These are phyloP conservation scores for Astrephomene gubernaculifera DNA, from an alignment of 139 green algal genomes.

Conservation along the genomic window DNA sequence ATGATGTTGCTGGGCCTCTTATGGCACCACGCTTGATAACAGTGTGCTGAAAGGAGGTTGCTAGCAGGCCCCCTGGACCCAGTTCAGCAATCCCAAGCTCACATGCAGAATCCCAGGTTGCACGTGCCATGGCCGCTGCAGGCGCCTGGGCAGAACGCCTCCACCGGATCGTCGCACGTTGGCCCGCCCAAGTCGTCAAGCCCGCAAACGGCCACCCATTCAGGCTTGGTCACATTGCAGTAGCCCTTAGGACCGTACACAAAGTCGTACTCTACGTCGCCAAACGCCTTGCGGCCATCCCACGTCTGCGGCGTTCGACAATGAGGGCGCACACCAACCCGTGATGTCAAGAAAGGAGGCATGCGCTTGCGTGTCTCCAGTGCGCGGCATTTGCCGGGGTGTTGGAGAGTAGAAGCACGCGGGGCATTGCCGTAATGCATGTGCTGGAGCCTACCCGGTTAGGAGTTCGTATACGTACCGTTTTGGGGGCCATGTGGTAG, in stretches of 20 bases:
- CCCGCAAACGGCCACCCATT: constrained; percentile 31
- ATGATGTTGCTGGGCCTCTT: no score
- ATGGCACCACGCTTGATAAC: no score
- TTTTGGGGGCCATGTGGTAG: constrained; percentile 14
- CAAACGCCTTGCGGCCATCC: constrained; percentile 11
- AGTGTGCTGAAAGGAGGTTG: no score
- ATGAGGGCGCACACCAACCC: neutral
- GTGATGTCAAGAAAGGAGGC: no score
- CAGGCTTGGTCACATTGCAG: constrained; percentile 28
- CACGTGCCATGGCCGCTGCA: constrained; percentile 72
- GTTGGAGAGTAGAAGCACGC: no score
- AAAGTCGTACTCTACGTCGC: neutral
- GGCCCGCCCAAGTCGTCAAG: constrained; percentile 60
- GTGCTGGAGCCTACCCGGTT: no score
- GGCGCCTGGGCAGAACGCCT: constrained; percentile 70
- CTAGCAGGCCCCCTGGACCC: no score
- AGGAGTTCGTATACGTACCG: constrained; percentile 8
- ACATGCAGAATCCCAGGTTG: constrained; percentile 73
- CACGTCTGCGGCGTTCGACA: neutral
- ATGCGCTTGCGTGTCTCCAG: no score
- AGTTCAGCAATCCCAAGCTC: neutral
- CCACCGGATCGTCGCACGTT: constrained; percentile 56
- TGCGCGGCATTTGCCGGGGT: no score
- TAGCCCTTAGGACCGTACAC: constrained; percentile 43
- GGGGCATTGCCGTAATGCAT: no score